Evolutionary conservation across 768 basidiomycete species (phyloP).

Genomic region (Nidularia pulvinata): DNA sequence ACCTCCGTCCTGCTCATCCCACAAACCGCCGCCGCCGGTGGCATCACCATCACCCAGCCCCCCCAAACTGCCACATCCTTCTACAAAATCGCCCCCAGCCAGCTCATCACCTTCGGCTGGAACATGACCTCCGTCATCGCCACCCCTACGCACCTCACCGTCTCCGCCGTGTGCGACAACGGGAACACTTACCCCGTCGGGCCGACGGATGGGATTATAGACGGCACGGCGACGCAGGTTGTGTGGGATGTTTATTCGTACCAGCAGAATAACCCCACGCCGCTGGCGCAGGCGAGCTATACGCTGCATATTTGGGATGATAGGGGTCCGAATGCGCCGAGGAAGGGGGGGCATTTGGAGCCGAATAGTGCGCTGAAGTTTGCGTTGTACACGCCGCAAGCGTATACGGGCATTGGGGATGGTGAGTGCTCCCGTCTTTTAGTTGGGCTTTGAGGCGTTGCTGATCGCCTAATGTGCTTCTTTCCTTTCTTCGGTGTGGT

Average conservation of each 20-base stretch:
- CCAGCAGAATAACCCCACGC: slow-evolving; percentile 60
- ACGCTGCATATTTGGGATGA: slow-evolving; percentile 84
- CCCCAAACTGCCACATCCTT: slow-evolving; percentile 81
- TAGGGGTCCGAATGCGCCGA: slow-evolving; percentile 62
- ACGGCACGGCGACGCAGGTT: slow-evolving; percentile 68
- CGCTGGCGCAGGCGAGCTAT: slow-evolving; percentile 76
- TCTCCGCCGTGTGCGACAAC: slow-evolving; percentile 82
- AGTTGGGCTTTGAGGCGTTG: background rate
- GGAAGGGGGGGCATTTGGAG: slow-evolving; percentile 62
- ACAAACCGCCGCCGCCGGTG: slow-evolving; percentile 54
- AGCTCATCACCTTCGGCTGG: slow-evolving; percentile 89
- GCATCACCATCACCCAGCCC: slow-evolving; percentile 78
- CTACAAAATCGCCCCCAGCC: slow-evolving; percentile 80
- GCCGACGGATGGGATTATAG: slow-evolving; percentile 68
- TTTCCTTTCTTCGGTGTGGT: too few species aligned
- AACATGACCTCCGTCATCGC: slow-evolving; percentile 77
- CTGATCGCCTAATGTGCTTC: background rate
- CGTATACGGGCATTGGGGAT: slow-evolving; percentile 66
- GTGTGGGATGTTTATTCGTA: slow-evolving; percentile 84
- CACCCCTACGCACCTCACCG: slow-evolving; percentile 74
- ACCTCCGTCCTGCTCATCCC: slow-evolving; percentile 31
- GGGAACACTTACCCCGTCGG: slow-evolving; percentile 91
- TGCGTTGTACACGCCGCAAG: slow-evolving; percentile 79
- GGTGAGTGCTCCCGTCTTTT: slow-evolving; percentile 24
- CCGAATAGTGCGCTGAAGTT: slow-evolving; percentile 75